Evolutionary conservation across 2,329 filamentous ascomycete genomes (phyloP).

Genomic region (Penicillium sp.): DNA sequence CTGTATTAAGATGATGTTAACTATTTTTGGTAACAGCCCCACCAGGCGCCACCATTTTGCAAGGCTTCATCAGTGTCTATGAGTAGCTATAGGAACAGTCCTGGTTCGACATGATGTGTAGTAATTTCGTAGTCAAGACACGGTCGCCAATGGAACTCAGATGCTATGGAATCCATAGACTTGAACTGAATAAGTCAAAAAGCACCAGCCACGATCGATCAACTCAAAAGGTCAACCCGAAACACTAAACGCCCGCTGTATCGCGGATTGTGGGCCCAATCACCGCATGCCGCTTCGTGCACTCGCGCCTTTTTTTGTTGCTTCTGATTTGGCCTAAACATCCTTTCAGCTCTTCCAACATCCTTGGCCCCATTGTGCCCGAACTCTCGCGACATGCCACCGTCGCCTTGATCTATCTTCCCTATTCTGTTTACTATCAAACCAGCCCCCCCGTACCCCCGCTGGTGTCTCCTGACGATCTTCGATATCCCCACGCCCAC

Average conservation of each 20-base stretch:
- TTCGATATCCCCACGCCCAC: neutral
- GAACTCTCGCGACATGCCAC: neutral
- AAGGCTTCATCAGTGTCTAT: slow-evolving; percentile 12
- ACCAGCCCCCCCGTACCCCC: too few relatives aligned
- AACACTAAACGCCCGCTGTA: neutral
- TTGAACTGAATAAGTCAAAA: neutral
- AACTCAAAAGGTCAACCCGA: neutral
- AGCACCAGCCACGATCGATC: neutral
- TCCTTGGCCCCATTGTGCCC: slow-evolving; percentile 2
- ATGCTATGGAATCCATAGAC: neutral
- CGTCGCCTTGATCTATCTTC: neutral
- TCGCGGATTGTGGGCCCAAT: slow-evolving; percentile 4
- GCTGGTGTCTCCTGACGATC: neutral
- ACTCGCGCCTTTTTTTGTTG: slow-evolving; percentile 16
- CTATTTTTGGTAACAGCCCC: slow-evolving; percentile 21
- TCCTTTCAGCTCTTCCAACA: slow-evolving; percentile 3
- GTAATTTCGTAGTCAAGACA: slow-evolving; percentile 1
- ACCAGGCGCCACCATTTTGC: slow-evolving; percentile 19
- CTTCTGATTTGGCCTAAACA: slow-evolving; percentile 6
- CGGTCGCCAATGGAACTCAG: neutral
- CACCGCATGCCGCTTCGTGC: slow-evolving; percentile 10
- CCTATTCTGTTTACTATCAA: neutral
- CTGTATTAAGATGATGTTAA: slow-evolving; percentile 1
- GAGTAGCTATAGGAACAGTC: neutral
- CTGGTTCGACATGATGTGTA: too few relatives aligned